Evolutionary conservation across 345 rosid genomes (phyloP), one percentile per base, ranked within the genome.

Genomic region (Geranium rotundifolium): DNA sequence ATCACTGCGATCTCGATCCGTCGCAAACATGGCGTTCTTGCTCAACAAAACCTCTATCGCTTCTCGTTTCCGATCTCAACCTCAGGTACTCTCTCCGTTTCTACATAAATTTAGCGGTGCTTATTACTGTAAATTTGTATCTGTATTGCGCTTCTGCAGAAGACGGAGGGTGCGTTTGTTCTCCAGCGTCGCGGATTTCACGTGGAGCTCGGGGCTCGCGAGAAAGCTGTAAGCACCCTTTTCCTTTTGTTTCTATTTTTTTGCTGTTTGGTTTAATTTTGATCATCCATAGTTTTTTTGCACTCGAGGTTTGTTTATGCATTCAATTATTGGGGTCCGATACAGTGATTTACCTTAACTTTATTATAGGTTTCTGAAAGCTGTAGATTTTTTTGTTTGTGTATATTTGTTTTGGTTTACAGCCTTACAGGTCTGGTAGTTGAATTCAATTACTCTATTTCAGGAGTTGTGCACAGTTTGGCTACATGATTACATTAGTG

Each of bases 171-270:
- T 63, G 73, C 76, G 1, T 30, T 81, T 23, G 69, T 80, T 54
- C 66, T 75, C 29, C 29, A 79, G 20, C 83, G 80, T 54, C 95
- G 99, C 3, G 86, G 85, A n/a, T 74, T 78, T 63, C 97, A 90
- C 65, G 85, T 88, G 31, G 90, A 84, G 55, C 84, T 75, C 0
- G 99, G 97, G 19, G 75, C 88, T 70, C 95, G 99, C 15, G 99
- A 90, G 79, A 81, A 86, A 86, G 89, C 96, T 76, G 99, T 93
- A 66, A 80, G 95, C 63, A 19, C 67, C 46, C 19, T 7, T 58
- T 41, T 49, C 27, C 20, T 18, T 54, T 41, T 65, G 18, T n/a
- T 49, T 60, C 19, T 57, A n/a, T 52, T 29, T 52, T 19, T 64
- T 14, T 13, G 20, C 37, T 52, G 46, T 7, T 17, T 58, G 37